Evolutionary conservation across 106 monocot species (phyloP), one percentile per base, ranked within the genome.

Genomic region (Platanthera guangdongensis): DNA sequence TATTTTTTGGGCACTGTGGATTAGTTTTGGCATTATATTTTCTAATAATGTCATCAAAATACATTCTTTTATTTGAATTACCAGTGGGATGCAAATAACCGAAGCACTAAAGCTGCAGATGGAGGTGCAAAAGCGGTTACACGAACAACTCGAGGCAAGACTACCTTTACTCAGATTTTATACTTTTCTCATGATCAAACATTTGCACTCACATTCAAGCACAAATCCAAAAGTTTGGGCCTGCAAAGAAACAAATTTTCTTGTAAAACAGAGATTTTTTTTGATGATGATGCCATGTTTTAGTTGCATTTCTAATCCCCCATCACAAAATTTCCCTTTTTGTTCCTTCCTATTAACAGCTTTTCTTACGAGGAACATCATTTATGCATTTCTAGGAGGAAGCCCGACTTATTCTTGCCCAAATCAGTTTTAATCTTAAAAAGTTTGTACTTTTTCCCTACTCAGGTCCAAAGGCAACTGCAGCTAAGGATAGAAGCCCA

Each of bases 401-500:
- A 25, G 18, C 13, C 62, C 22, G 8, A 63, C 11, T 63, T 16
- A 25, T 63, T 63, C 22, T 63, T 12, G 18, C 21, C 1, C 19
- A 6, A 63, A 22, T 63, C 7, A 55, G 55, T n/a, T 64, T 6
- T 64, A 64, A 64, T 19, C 7, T 68, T 64, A 15, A 74, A 80
- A 49, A 9, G 39, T 67, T 28, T 25, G 53, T 14, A 53, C 53
- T 14, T 39, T 39, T 10, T 10, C 53, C 8, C 8, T 53, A 39
- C 10, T 30, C 57, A 96, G 95, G 95, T 96, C 21, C 95, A 96
- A 77, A 93, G 95, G 76, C 95, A 96, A 80, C 74, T 96, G 72
- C 93, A 96, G 79, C 83, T 96, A 52, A 87, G 95, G 51, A 96
- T 96, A 80, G 95, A 96, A 81, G 95, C 95, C 8, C 93, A 96